Conservation (phyloP, 2,329 filamentous ascomycete species). For the Hysterium pulicare region DNA sequence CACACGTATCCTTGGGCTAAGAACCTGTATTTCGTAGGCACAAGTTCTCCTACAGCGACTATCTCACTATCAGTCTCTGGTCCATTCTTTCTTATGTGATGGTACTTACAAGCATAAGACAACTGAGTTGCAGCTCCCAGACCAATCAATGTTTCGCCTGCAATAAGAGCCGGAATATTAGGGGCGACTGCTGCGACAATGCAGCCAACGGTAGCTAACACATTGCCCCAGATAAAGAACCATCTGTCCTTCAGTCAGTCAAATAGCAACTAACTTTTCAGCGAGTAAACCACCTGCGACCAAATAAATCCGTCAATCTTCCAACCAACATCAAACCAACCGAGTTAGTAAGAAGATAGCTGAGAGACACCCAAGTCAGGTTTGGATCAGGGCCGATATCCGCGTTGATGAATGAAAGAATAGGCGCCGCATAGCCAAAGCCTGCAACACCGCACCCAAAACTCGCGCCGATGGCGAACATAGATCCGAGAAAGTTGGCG, state of each 20-base stretch:
- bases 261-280: too few relatives aligned
- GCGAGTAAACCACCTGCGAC: background rate
- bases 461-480: slow-evolving; percentile 17
- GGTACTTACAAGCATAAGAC: slow-evolving; percentile 15
- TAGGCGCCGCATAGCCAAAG: slow-evolving; percentile 15
- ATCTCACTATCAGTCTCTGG: background rate
- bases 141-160: slow-evolving; percentile 16
- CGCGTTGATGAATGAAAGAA: slow-evolving; percentile 17
- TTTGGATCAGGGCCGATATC: slow-evolving; percentile 20
- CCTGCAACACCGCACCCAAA: slow-evolving; percentile 16
- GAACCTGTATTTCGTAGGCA: slow-evolving; percentile 16
- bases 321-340: slow-evolving; percentile 18
- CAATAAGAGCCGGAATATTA: slow-evolving; percentile 14
- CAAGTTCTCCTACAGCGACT: slow-evolving; percentile 15
- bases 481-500: slow-evolving; percentile 14
- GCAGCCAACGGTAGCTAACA: slow-evolving; percentile 11
- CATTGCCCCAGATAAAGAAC: slow-evolving; percentile 16
- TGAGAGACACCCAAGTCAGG: slow-evolving; percentile 16
- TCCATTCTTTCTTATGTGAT: background rate
- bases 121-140: slow-evolving; percentile 15
- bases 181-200: slow-evolving; percentile 15
- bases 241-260: too few relatives aligned
- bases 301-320: slow-evolving; percentile 18
- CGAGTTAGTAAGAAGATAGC: slow-evolving; percentile 16
- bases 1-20: slow-evolving; percentile 15